Evolutionary conservation across 331 rosid genomes (phyloP), one percentile per base, ranked within the genome.

Genomic region (Quercus phellos): DNA sequence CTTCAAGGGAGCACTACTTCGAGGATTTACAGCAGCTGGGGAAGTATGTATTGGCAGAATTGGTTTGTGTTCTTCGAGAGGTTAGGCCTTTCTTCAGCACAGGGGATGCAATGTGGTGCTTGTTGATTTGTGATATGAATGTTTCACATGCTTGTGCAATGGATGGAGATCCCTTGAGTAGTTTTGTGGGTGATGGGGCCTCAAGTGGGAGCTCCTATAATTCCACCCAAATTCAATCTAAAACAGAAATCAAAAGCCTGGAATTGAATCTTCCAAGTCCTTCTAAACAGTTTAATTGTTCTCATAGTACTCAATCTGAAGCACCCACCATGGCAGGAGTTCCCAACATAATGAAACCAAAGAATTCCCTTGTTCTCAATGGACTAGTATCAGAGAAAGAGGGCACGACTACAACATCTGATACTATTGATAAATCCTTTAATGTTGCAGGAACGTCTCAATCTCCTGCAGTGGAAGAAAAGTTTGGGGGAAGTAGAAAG

Each of bases 81-180:
- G 88, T 92, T 50, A 87, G 91, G 77, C 98, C 99, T 80, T 87
- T 86, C 80, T 94, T 88, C 78, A 92, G 96, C 87, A 77, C 83
- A 22, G 98, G 98, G 26, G 99, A 94, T 86, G 98, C 99, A 79
- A 86, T 94, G 99, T 90, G 99, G 99, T 87, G 91, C 81, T 83
- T 94, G 85, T 83, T 94, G 76, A 84, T 92, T 6, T 87, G 91
- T 84, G 99, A 94, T 79, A 89, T 92, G 99, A 88, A 87, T 63
- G 90, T 92, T 34, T 88, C 97, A 66, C 94, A 88, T 82, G 99
- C 99, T 66, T 92, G 99, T 81, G 93, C 96, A 69, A 83, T 90
- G 92, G 92, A 88, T 4, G 81, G 85, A 30, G 93, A 89, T 75
- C 86, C 89, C 51, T 81, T 82, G 60, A 78, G 81, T 72, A 77